Conservation (phyloP, 805 yeast genomes). For the Wickerhamomyces sydowiorum region DNA sequence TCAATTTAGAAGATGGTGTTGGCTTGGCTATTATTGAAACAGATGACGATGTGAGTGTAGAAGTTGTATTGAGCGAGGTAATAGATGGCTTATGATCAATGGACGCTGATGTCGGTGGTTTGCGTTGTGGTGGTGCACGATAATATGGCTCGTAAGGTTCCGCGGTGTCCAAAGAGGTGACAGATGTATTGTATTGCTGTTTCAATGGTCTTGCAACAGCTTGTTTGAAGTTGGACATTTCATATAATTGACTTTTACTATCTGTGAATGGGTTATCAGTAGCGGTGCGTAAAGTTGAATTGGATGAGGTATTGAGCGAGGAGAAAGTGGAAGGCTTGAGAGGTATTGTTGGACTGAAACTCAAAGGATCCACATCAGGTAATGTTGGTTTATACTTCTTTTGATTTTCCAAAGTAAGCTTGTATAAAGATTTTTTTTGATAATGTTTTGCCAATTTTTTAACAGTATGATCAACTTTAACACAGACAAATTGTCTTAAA, state of each 20-base stretch:
- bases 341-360: background rate
- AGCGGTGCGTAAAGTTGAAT: background rate
- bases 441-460: constrained; percentile 41
- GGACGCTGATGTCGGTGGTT: background rate
- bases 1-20: background rate
- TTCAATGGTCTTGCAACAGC: background rate
- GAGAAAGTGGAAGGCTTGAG: background rate
- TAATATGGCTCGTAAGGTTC: background rate
- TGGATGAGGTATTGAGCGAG: background rate
- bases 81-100: background rate
- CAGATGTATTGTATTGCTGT: background rate
- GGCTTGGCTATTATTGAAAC: background rate
- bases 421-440: constrained; percentile 25
- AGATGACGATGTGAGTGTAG: background rate
- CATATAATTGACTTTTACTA: background rate
- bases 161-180: background rate
- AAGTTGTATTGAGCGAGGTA: background rate
- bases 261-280: background rate
- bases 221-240: background rate
- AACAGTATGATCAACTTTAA: constrained; percentile 51
- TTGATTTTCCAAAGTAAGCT: constrained; percentile 19
- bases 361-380: constrained; percentile 11
- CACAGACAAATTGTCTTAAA: constrained; percentile 57
- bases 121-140: background rate
- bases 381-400: constrained; percentile 20